Evolutionary conservation across 2,329 filamentous ascomycete genomes (phyloP), one percentile per base, ranked within the genome.

Genomic region (Botrytis paeoniae): DNA sequence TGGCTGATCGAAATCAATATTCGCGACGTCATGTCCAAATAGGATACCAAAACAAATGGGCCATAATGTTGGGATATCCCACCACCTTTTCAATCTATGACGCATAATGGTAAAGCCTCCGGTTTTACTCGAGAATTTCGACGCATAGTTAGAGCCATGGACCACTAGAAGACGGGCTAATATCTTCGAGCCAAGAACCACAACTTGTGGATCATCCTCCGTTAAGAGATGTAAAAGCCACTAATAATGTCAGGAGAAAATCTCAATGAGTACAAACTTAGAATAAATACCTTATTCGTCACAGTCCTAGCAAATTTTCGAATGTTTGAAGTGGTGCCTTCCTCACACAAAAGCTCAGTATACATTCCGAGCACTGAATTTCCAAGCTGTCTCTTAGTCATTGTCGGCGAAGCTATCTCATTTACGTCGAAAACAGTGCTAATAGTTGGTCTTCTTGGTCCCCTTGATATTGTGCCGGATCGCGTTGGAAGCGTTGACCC

Each of bases 221-320:
- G 93, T 93, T 69, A 98, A 86, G 22, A 99, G 88, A 81, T 98
- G 97, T 22, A 99, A 84, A 22, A 97, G 87, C 95, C 95, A 98
- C 91, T 95, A 76, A 62, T 75, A 77, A 78, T 70, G 77, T 82
- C 80, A 84, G 79, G 6, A 79, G 80, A 76, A 69, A 69, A 20
- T 60, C 41, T 14, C 22, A 39, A 35, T 60, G 37, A 54, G n/a
- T 68, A 39, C 16, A 20, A 60, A 51, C 14, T 64, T 35, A 72
- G 64, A 72, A 39, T 70, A 82, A 85, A 79, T 84, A 94, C 93
- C 87, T 97, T 97, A 78, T 97, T 97, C 35, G 95, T 98, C 14
- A 99, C 95, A 1, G 95, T 97, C 79, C 92, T 93, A 8, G 94
- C 93, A 84, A 99, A 98, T 78, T 94, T 96, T 79, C 91, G 89